These are phyloP conservation scores for Cladophialophora psammophila DNA, from an alignment of 2,329 filamentous ascomycete species.

Conservation along the genomic window DNA sequence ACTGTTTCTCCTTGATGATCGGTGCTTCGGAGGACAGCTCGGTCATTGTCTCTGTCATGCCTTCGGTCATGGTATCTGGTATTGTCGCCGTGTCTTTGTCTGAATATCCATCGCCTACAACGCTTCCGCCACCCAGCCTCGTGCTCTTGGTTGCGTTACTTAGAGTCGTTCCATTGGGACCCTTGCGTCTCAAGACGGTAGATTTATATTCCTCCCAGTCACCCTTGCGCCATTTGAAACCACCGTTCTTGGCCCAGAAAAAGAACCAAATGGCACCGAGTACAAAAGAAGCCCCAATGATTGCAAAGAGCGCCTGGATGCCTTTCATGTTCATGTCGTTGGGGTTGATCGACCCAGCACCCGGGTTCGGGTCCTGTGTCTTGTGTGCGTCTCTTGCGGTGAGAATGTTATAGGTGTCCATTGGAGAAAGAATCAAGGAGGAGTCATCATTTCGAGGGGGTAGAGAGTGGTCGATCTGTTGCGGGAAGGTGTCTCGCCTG, in stretches of 20 bases:
- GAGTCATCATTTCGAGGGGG: conserved; percentile 30
- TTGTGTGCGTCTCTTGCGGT: conserved; percentile 40
- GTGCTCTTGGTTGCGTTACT: conserved; percentile 83
- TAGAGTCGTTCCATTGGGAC: conserved; percentile 85
- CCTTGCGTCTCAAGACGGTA: conserved; percentile 86
- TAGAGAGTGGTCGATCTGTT: conserved; percentile 24
- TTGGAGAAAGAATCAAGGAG: conserved; percentile 36
- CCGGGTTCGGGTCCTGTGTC: conserved; percentile 39
- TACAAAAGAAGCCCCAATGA: conserved; percentile 80
- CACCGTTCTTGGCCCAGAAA: conserved; percentile 96
- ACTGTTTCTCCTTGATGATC: conserved; percentile 48
- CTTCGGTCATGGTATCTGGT: conserved; percentile 53
- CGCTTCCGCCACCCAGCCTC: conserved; percentile 82
- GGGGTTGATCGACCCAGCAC: conserved; percentile 50
- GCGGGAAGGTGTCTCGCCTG: conserved; percentile 20
- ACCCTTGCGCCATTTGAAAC: conserved; percentile 81
- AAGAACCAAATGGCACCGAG: conserved; percentile 91
- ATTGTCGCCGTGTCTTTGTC: conserved; percentile 58
- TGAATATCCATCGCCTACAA: conserved; percentile 69
- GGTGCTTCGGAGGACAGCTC: conserved; percentile 40
- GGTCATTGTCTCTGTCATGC: conserved; percentile 52
- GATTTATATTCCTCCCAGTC: conserved; percentile 99
- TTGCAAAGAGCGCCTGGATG: conserved; percentile 83
- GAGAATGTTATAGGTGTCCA: conserved; percentile 44
- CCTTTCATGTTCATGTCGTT: conserved; percentile 60